phyloP scores from a whole-genome alignment of 2,329 filamentous ascomycete genomes.

The Diaporthe amygdali region DNA sequence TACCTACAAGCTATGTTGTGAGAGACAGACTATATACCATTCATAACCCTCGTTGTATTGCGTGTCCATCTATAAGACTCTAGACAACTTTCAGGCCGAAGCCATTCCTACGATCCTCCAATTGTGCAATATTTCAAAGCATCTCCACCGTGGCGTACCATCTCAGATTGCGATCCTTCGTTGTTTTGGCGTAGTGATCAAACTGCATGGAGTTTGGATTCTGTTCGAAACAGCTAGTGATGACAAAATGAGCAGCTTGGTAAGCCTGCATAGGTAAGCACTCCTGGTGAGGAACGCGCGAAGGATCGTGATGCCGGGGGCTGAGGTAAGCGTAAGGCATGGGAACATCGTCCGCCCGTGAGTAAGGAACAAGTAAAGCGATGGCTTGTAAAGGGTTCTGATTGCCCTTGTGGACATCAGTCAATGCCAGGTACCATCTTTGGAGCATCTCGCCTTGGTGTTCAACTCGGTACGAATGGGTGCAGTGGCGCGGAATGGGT shows the following conservation, averaged over 20 bases:
- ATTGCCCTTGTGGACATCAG: not conserved
- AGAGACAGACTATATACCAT: not conserved
- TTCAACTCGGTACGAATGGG: not conserved
- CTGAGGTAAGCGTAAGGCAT: not conserved
- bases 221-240: not conserved
- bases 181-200: not conserved
- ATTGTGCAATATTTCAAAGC: not conserved
- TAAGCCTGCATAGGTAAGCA: not conserved
- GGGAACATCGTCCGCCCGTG: not conserved
- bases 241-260: not conserved
- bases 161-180: not conserved
- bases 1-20: not conserved
- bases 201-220: not conserved
- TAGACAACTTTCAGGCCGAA: no score
- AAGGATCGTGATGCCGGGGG: not conserved
- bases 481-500: no score
- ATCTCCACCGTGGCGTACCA: not conserved
- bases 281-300: not conserved
- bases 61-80: no score
- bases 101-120: not conserved
- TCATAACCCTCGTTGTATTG: accelerated
- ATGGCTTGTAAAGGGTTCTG: not conserved
- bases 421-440: not conserved
- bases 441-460: not conserved
- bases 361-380: no score